Base-by-base conservation (phyloP, 768 basidiomycete genomes). In the Nidularia sp. region DNA sequence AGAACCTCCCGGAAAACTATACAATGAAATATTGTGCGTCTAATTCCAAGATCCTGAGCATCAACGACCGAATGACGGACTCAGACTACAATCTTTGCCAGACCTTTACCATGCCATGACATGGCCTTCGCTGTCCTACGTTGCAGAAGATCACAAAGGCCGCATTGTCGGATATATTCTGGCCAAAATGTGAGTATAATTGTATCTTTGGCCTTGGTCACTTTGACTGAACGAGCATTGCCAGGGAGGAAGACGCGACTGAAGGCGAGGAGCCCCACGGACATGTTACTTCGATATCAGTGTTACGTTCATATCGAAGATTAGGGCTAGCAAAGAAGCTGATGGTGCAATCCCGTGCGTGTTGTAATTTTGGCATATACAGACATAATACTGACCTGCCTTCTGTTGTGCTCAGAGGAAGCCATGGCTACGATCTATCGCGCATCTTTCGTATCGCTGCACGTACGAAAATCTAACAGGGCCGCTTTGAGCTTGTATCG, bases 261-360 rank as follows among this genome's bases (percentile, higher is more conserved):
- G 70, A 86, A 58, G 85, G 85, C 34, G 80, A 83, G 41, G 81
- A 81, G 43, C 81, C 86, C 1, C 90, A 93, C 62, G 96, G 96
- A 1, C 96, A 98, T 66, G 94, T 98, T 59, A 98, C 94, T 0
- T 97, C 94, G 13, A 96, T 98, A 66, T 95, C 93, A 2, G 94
- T 98, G 5, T 71, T 98, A 47, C 79, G 96, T 53, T 85, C 92
- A 9, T 95, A 98, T 68, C 80, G 96, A 55, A 80, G 96, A 45
- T 73, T 98, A 33, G 96, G 96, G 15, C 68, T 98, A 4, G 96
- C 96, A 45, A 97, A 97, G 71, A 93, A 93, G 64, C 76, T 98
- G 48, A 98, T 98, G 96, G 59, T 92, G 29, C 91, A 90, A 56
- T 93, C 93, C 54, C 95, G 95, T 97, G 66, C 60, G 93, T 72